Percentiles rank a stretch among this genome's conserved stretches.
phyloP scores from a whole-genome alignment of 208 protist species.

The Strigomonas culicis region DNA sequence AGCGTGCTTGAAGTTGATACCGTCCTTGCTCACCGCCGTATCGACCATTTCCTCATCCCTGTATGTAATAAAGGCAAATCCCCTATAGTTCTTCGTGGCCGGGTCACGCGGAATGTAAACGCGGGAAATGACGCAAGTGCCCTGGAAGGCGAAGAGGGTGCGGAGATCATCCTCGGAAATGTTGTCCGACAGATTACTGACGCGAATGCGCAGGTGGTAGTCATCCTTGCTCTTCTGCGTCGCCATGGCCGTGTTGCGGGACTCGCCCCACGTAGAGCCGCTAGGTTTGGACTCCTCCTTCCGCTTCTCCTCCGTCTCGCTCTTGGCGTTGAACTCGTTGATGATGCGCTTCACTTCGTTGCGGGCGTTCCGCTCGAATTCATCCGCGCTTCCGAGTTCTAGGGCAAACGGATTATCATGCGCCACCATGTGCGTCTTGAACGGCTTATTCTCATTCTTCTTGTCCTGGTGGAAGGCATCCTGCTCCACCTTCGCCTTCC shows the following conservation, averaged over 20 bases:
- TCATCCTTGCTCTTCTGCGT: conserved; percentile 30
- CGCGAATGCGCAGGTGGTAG: conserved; percentile 47
- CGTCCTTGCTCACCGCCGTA: conserved; percentile 25
- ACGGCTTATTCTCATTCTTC: not conserved
- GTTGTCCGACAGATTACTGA: conserved; percentile 82
- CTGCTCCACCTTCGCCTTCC: conserved; percentile 39
- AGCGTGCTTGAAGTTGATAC: conserved; percentile 77
- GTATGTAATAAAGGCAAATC: conserved; percentile 84
- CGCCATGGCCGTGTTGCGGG: not conserved
- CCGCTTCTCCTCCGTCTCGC: conserved; percentile 43
- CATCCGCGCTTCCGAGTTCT: conserved; percentile 74
- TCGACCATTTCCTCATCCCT: conserved; percentile 37
- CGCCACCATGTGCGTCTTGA: conserved; percentile 38
- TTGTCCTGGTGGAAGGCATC: conserved; percentile 47
- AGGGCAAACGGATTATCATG: conserved; percentile 65
- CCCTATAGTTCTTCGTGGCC: conserved; percentile 55
- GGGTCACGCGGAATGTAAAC: conserved; percentile 60
- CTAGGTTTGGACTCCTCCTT: conserved; percentile 27
- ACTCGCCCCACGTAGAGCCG: conserved; percentile 14
- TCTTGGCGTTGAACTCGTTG: conserved; percentile 46
- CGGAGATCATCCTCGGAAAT: conserved; percentile 73
- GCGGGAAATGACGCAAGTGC: conserved; percentile 33
- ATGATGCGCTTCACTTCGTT: conserved; percentile 73
- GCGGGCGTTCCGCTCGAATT: conserved; percentile 66
- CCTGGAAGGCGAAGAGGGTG: conserved; percentile 66